Conservation (phyloP, 805 yeast genomes). For the Phaffomyces opuntiae region DNA sequence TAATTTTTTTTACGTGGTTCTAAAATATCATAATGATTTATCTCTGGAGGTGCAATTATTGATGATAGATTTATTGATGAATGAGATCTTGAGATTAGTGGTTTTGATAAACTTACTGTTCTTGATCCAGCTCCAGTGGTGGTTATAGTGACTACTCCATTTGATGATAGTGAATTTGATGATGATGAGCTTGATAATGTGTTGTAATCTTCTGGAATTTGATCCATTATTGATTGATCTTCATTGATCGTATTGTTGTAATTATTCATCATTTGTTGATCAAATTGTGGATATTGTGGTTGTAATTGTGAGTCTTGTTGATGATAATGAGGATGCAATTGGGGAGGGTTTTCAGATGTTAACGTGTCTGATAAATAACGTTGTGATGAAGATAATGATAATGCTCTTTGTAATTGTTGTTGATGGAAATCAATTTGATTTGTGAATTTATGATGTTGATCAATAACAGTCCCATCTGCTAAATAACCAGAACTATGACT, state of each 20-base stretch:
- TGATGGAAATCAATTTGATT: neutral
- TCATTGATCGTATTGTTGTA: neutral
- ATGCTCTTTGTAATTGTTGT: neutral
- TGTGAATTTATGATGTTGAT: no score
- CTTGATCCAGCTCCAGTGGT: neutral
- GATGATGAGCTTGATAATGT: constrained; percentile 2
- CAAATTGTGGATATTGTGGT: neutral
- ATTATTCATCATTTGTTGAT: no score
- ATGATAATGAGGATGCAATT: neutral
- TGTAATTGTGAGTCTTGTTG: neutral
- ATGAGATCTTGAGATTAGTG: constrained; percentile 31
- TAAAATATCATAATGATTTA: constrained; percentile 20
- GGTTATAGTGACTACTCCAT: neutral
- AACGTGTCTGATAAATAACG: constrained; percentile 3
- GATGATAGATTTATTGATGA: constrained; percentile 50
- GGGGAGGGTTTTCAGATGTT: constrained; percentile 1
- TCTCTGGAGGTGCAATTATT: constrained; percentile 32
- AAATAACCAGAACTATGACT: constrained; percentile 10
- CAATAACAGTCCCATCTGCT: constrained; percentile 22
- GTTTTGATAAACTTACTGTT: constrained; percentile 4
- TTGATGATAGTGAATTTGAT: neutral
- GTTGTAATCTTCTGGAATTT: constrained; percentile 7
- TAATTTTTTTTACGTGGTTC: constrained; percentile 17
- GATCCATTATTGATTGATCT: neutral
- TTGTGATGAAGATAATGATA: neutral